Base-by-base conservation (phyloP, 164 flowering plant genomes). In the Vitis amurensis region DNA sequence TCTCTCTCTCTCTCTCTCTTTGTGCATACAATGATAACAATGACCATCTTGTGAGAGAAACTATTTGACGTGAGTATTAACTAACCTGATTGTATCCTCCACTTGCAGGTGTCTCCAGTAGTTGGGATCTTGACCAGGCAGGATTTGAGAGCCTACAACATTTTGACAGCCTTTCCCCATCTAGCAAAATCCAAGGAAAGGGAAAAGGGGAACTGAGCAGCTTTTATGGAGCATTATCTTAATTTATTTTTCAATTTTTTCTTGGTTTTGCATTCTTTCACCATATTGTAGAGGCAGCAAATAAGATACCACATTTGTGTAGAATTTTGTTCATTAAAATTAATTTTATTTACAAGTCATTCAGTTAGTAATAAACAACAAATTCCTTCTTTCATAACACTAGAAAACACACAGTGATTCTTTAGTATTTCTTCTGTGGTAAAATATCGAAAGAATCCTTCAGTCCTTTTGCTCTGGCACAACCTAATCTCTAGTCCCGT, bases 71-170 rank as follows among this genome's bases (percentile, higher is more conserved):
- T 15, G 37, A 61, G 13, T 61, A 13, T 69, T 69, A 15, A 70
- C 77, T 78, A 30, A 68, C 68, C 69, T 69, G 63, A 55, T 67
- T 44, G 29, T 55, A 3, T 77, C 64, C 53, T 76, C 37, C 49
- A 29, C 66, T 73, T 82, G 77, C 68, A 91, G 98, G 83, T 78
- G 50, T 74, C 82, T 71, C 97, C 97, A 6, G 92, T 94, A 60
- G 79, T 92, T 51, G 98, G 97, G 66, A 92, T 94, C 68, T 77
- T 94, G 81, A 94, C 98, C 63, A 85, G 98, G 81, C 97, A 94
- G 79, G 97, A 92, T 71, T 75, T 94, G 76, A 82, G 85, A 74
- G 87, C 92, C 29, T 84, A 83, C 76, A 91, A 94, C 76, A 88
- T 94, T 69, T 78, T 89, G 82, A 80, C 53, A 59, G 93, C 82